These are phyloP conservation scores for Agrostemma githago DNA, from an alignment of 148 eudicot genomes.

Conservation along the genomic window DNA sequence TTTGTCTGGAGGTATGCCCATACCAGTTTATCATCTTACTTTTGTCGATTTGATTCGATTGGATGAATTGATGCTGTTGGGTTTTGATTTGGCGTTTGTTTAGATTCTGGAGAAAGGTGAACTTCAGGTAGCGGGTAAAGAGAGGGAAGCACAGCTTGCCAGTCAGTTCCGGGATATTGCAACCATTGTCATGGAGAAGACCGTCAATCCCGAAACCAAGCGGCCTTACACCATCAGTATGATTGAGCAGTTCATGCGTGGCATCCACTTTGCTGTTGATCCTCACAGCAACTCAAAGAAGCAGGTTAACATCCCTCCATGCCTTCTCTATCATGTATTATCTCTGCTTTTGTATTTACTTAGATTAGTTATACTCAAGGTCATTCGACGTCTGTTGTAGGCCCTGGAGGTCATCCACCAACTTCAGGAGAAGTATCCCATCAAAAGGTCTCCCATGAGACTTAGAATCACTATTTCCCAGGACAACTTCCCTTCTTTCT, in stretches of 20 bases:
- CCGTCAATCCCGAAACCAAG: constrained; percentile 80
- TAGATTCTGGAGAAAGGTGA: constrained; percentile 98
- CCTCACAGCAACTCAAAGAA: constrained; percentile 88
- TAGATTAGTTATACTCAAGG: neutral
- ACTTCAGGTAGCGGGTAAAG: constrained; percentile 98
- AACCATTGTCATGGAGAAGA: constrained; percentile 94
- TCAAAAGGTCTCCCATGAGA: constrained; percentile 88
- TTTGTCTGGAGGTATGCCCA: constrained; percentile 71
- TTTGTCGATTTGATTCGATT: neutral
- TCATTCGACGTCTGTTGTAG: constrained; percentile 32
- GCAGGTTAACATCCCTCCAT: constrained; percentile 46
- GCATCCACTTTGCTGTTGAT: constrained; percentile 94
- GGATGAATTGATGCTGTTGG: neutral
- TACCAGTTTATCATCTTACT: neutral
- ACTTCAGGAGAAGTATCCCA: constrained; percentile 84
- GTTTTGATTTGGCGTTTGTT: constrained; percentile 3
- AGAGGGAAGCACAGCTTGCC: constrained; percentile 92
- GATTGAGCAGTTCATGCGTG: constrained; percentile 99
- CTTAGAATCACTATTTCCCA: constrained; percentile 50
- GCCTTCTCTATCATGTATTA: neutral
- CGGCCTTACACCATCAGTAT: constrained; percentile 93
- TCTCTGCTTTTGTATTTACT: neutral
- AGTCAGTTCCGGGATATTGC: constrained; percentile 97
- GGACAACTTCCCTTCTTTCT: constrained; percentile 39
- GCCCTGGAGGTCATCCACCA: constrained; percentile 86